phyloP scores from a whole-genome alignment of 139 green algal species.

The Coelastrella sp. region DNA sequence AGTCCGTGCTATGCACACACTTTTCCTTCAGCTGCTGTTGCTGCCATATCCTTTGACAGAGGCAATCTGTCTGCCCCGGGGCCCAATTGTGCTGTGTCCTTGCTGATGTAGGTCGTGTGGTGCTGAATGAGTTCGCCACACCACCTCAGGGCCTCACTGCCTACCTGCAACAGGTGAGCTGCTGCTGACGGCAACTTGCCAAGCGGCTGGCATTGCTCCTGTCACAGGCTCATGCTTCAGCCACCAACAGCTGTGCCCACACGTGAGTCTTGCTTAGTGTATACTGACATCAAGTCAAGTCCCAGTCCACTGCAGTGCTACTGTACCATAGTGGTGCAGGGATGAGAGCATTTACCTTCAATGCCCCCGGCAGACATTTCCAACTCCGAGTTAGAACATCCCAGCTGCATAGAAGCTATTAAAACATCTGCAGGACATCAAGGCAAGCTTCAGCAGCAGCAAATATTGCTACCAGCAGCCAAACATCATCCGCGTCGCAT shows the following conservation, averaged over 20 bases:
- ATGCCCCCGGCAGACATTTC: too few relatives aligned
- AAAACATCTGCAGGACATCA: too few relatives aligned
- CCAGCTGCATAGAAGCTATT: too few relatives aligned
- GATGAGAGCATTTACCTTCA: too few relatives aligned
- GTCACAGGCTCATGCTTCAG: not conserved
- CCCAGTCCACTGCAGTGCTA: too few relatives aligned
- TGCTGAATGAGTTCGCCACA: conserved; percentile 39
- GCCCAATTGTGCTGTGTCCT: not conserved
- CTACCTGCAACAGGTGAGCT: conserved; percentile 31
- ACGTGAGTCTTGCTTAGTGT: too few relatives aligned
- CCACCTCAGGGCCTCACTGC: not conserved
- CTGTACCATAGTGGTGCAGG: too few relatives aligned
- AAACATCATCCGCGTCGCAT: not conserved
- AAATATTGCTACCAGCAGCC: not conserved
- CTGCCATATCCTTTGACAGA: not conserved
- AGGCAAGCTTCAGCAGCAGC: too few relatives aligned
- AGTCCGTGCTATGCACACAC: too few relatives aligned
- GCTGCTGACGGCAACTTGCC: not conserved
- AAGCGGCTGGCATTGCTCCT: not conserved
- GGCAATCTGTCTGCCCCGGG: not conserved
- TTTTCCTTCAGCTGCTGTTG: not conserved
- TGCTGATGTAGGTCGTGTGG: not conserved
- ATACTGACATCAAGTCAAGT: too few relatives aligned
- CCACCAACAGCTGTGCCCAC: too few relatives aligned
- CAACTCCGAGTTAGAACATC: too few relatives aligned